Evolutionary conservation across 148 eudicot genomes (phyloP).

Genomic region (Spergularia marina): DNA sequence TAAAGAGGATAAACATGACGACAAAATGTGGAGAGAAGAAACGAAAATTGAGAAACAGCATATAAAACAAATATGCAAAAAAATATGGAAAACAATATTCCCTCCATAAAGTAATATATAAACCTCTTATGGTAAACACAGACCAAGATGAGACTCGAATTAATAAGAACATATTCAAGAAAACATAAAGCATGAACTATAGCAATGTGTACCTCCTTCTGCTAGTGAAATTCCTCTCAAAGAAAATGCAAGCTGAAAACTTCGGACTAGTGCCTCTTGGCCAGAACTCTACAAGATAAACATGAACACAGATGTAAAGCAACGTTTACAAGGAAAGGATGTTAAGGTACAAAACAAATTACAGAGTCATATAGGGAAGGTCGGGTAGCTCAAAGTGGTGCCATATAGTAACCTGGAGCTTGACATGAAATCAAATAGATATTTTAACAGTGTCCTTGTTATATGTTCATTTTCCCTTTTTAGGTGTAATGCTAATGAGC

Average conservation of each 20-base stretch:
- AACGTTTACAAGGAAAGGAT: not conserved
- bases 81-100: too few species aligned
- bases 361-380: not conserved
- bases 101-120: too few species aligned
- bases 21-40: too few species aligned
- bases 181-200: constrained; percentile 4
- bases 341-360: too few species aligned
- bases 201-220: constrained; percentile 60
- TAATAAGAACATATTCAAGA: not conserved
- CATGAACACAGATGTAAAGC: constrained; percentile 15
- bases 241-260: constrained; percentile 97
- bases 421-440: not conserved
- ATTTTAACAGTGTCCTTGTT: not conserved
- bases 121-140: too few species aligned
- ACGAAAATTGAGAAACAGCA: too few species aligned
- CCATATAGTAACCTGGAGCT: not conserved
- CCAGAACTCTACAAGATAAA: constrained; percentile 62
- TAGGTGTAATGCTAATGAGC: too few species aligned
- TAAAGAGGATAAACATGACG: too few species aligned
- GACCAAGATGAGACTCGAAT: not conserved
- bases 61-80: too few species aligned
- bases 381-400: not conserved
- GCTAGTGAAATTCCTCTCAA: constrained; percentile 66
- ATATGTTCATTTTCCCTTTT: too few species aligned
- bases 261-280: constrained; percentile 70